phyloP scores from a whole-genome alignment of 2,329 filamentous ascomycete genomes.

The Tolypocladium tropicale region DNA sequence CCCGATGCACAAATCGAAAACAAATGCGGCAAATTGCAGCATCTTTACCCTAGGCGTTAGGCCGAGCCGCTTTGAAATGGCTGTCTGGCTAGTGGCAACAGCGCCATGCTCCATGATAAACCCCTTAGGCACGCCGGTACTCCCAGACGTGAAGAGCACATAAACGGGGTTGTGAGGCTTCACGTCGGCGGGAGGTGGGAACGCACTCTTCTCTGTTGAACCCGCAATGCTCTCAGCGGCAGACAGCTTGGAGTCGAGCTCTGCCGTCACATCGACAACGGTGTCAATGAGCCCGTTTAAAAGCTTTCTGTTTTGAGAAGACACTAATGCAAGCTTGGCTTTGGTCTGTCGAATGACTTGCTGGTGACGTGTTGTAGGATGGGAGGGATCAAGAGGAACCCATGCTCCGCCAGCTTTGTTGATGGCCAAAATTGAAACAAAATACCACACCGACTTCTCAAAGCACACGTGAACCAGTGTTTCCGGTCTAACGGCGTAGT shows the following conservation, averaged over 20 bases:
- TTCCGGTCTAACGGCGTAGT: slow-evolving; percentile 12
- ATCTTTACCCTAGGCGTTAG: not conserved
- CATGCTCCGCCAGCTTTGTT: slow-evolving; percentile 23
- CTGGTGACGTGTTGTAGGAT: slow-evolving; percentile 17
- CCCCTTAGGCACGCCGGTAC: slow-evolving; percentile 9
- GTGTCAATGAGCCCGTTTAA: not conserved
- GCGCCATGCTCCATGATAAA: slow-evolving; percentile 7
- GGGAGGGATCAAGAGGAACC: slow-evolving; percentile 22
- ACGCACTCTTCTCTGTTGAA: not conserved
- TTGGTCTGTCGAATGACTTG: slow-evolving; percentile 6
- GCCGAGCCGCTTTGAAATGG: not conserved
- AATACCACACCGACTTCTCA: slow-evolving; percentile 25
- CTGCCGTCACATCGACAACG: not conserved
- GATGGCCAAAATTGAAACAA: slow-evolving; percentile 22
- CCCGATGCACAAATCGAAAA: slow-evolving; percentile 4
- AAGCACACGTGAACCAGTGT: slow-evolving; percentile 22
- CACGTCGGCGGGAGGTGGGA: not conserved
- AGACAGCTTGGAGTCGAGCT: not conserved
- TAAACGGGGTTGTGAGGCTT: not conserved
- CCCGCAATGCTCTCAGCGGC: too few species aligned
- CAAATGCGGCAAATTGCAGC: slow-evolving; percentile 7
- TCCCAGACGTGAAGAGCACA: slow-evolving; percentile 9
- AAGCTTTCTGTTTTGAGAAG: not conserved
- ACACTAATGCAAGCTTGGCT: not conserved
- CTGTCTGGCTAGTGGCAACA: slow-evolving; percentile 1